Conservation (phyloP, 23 red algal species). For the Gracilaria domingensis region DNA sequence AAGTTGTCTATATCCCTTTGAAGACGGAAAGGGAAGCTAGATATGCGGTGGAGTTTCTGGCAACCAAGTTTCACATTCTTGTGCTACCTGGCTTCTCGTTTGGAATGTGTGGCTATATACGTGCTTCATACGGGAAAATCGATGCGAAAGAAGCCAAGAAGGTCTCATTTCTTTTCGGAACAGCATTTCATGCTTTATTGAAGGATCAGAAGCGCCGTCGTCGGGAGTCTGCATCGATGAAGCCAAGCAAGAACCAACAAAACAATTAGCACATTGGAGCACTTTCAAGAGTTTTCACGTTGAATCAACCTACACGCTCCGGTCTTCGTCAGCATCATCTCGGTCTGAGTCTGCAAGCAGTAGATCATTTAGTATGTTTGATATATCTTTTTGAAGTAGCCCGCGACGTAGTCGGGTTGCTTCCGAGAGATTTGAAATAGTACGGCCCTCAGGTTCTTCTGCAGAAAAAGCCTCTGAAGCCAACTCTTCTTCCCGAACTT, state of each 20-base stretch:
- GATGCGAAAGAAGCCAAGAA: neutral
- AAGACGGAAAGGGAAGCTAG: slow-evolving; percentile 26
- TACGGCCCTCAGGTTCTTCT: neutral
- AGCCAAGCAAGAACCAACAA: neutral
- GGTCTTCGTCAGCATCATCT: neutral
- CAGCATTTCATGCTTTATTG: slow-evolving; percentile 2
- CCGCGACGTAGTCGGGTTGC: slow-evolving; percentile 25
- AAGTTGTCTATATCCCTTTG: neutral
- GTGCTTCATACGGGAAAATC: slow-evolving; percentile 30
- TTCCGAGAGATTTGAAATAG: neutral
- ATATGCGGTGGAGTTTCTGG: slow-evolving; percentile 29
- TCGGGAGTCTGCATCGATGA: neutral
- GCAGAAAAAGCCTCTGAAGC: neutral
- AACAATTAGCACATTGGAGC: neutral
- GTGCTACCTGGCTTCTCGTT: slow-evolving; percentile 27
- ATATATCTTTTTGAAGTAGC: slow-evolving; percentile 5
- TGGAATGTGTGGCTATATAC: slow-evolving; percentile 51
- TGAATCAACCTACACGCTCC: neutral
- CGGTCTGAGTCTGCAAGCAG: neutral
- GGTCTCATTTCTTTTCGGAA: neutral
- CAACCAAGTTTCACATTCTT: slow-evolving; percentile 9
- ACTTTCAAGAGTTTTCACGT: too few species aligned
- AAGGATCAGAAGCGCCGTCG: slow-evolving; percentile 4
- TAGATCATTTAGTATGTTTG: neutral
- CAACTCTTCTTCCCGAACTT: neutral